A percentile compares a stretch with the other conserved stretches of the same genome.
These are phyloP conservation scores for Lithospermum erythrorhizon DNA, from an alignment of 257 asterid species.

Conservation along the genomic window DNA sequence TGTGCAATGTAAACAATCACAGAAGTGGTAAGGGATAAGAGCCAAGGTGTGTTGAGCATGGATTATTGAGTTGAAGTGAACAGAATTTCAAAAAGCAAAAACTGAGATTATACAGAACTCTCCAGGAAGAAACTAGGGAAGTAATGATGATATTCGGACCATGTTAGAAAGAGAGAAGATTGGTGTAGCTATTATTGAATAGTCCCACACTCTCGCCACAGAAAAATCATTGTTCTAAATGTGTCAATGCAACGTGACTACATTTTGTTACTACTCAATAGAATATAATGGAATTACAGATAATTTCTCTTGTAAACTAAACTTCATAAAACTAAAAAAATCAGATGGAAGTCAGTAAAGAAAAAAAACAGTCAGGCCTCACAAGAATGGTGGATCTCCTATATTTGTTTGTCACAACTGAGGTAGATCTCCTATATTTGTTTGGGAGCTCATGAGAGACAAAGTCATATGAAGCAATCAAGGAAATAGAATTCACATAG, in stretches of 20 bases:
- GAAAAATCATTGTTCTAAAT: neutral
- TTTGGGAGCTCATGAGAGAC: too few relatives aligned
- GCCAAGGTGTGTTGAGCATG: neutral
- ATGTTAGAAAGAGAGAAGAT: neutral
- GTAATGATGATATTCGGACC: neutral
- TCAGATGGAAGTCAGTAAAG: too few relatives aligned
- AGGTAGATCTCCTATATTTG: too few relatives aligned
- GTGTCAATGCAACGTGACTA: too few relatives aligned
- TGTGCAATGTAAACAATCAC: conserved; percentile 20
- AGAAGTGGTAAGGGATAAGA: neutral
- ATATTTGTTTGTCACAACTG: too few relatives aligned
- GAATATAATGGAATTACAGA: too few relatives aligned
- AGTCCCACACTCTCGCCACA: neutral
- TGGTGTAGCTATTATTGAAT: too few relatives aligned
- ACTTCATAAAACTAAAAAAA: too few relatives aligned
- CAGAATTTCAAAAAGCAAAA: neutral
- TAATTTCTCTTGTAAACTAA: too few relatives aligned
- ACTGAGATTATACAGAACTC: neutral
- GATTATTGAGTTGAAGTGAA: neutral
- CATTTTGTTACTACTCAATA: too few relatives aligned
- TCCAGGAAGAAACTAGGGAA: neutral
- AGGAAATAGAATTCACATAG: conserved; percentile 8
- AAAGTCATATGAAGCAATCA: neutral
- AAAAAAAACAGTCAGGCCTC: too few relatives aligned
- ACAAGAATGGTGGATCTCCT: too few relatives aligned